phyloP scores from a whole-genome alignment of 2,329 filamentous ascomycete genomes.

The Aspergillus neoniger region DNA sequence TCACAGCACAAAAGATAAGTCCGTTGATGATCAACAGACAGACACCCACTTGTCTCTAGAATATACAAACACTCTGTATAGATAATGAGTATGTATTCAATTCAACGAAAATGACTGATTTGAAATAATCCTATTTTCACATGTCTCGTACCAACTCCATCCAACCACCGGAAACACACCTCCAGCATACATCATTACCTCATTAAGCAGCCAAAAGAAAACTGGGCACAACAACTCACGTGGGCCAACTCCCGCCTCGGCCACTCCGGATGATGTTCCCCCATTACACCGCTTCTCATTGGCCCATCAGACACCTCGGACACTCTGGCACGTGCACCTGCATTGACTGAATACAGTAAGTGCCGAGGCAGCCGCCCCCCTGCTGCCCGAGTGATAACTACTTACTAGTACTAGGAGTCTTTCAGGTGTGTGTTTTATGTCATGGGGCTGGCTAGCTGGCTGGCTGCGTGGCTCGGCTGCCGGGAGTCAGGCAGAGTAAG shows the following conservation, averaged over 20 bases:
- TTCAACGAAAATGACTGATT: no score
- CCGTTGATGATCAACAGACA: no score
- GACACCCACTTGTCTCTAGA: no score
- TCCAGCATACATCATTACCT: not conserved
- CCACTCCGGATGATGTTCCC: not conserved
- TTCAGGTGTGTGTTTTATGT: no score
- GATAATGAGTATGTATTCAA: no score
- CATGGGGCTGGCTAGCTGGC: no score
- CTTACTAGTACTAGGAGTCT: no score
- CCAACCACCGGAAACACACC: not conserved
- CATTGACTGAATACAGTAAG: not conserved
- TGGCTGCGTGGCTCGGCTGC: no score
- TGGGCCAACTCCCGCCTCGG: slow-evolving; percentile 6
- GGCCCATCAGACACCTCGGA: not conserved
- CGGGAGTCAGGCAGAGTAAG: no score
- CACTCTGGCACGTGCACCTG: not conserved
- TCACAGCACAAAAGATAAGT: no score
- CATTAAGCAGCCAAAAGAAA: not conserved
- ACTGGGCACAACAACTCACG: not conserved
- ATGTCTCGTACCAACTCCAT: not conserved
- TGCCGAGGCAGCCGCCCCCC: not conserved
- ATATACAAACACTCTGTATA: no score
- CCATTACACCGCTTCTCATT: not conserved
- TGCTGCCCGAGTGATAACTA: no score
- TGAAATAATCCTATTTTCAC: not conserved